Evolutionary conservation across 768 basidiomycete species (phyloP).

Genomic region (Phylloporus sp.): DNA sequence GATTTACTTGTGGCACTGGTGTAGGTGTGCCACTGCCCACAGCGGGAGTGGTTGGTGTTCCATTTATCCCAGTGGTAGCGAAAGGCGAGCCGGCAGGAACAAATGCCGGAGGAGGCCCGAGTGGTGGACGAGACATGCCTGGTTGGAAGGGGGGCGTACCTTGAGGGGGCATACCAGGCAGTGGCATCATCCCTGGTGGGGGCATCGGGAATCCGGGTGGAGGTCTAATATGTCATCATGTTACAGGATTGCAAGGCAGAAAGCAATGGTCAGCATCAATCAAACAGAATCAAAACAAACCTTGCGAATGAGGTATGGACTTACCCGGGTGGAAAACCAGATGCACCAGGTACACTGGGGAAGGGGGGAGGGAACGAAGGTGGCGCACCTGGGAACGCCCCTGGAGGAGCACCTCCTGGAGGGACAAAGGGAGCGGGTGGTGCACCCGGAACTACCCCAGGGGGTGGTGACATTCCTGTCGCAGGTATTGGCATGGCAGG

Average conservation of each 20-base stretch:
- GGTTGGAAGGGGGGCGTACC: conserved; percentile 36
- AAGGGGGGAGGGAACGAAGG: conserved; percentile 40
- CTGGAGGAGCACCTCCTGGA: conserved; percentile 35
- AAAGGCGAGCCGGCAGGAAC: conserved; percentile 33
- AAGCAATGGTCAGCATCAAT: conserved; percentile 19
- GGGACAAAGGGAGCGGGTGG: conserved; percentile 40
- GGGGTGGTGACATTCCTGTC: conserved; percentile 35
- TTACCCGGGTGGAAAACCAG: conserved; percentile 58
- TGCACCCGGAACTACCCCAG: conserved; percentile 41
- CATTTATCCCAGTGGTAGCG: conserved; percentile 23
- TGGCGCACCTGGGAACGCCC: conserved; percentile 35
- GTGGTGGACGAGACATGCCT: conserved; percentile 34
- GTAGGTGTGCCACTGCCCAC: conserved; percentile 27
- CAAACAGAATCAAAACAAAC: conserved; percentile 13
- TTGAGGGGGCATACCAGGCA: conserved; percentile 36
- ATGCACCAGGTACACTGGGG: conserved; percentile 42
- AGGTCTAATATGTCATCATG: conserved; percentile 30
- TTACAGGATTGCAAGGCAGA: conserved; percentile 4
- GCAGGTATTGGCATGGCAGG: conserved; percentile 25
- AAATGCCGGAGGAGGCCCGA: conserved; percentile 35
- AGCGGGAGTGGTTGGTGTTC: conserved; percentile 12
- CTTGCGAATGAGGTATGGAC: conserved; percentile 22
- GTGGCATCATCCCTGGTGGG: conserved; percentile 38
- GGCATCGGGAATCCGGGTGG: conserved; percentile 54
- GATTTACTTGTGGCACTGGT: conserved; percentile 3